Conservation (phyloP, 1,284 basidiomycete genomes). For the Ustilago tritici region DNA sequence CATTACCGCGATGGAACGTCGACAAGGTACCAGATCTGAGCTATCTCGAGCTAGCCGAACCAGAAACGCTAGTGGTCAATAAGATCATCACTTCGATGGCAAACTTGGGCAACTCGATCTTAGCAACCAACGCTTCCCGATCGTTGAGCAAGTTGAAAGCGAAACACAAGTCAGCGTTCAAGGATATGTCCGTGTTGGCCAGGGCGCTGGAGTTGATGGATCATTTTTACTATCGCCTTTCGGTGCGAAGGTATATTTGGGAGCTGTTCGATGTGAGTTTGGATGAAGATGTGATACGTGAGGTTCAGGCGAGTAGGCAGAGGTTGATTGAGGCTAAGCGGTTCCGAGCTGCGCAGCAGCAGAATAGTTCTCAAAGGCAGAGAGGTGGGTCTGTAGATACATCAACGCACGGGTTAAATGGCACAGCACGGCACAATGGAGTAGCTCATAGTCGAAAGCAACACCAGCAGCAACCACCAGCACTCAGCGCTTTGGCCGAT, state of each 20-base stretch:
- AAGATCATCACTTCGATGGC: conserved; percentile 90
- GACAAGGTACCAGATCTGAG: conserved; percentile 24
- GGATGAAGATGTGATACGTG: conserved; percentile 41
- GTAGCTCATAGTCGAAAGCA: conserved; percentile 4
- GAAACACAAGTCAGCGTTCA: conserved; percentile 53
- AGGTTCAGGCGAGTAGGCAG: conserved; percentile 28
- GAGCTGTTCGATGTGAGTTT: conserved; percentile 82
- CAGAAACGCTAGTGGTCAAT: conserved; percentile 78
- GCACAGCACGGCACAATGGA: background rate
- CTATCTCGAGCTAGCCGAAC: conserved; percentile 60
- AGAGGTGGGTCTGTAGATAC: conserved; percentile 10
- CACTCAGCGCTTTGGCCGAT: conserved; percentile 14
- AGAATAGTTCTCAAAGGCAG: background rate
- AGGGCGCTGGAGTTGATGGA: conserved; percentile 62
- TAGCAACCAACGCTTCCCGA: conserved; percentile 74
- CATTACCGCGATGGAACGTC: conserved; percentile 83
- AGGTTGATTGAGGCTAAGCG: conserved; percentile 44
- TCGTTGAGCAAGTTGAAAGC: conserved; percentile 73
- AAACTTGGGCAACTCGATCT: conserved; percentile 93
- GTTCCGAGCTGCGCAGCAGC: conserved; percentile 1
- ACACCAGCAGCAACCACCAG: conserved; percentile 10
- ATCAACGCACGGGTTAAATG: background rate
- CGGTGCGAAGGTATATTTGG: conserved; percentile 89
- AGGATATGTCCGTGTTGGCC: conserved; percentile 50
- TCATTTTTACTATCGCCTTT: conserved; percentile 78